These are phyloP conservation scores for Alternaria gansuensis DNA, from an alignment of 2,329 filamentous ascomycete genomes.

Conservation along the genomic window DNA sequence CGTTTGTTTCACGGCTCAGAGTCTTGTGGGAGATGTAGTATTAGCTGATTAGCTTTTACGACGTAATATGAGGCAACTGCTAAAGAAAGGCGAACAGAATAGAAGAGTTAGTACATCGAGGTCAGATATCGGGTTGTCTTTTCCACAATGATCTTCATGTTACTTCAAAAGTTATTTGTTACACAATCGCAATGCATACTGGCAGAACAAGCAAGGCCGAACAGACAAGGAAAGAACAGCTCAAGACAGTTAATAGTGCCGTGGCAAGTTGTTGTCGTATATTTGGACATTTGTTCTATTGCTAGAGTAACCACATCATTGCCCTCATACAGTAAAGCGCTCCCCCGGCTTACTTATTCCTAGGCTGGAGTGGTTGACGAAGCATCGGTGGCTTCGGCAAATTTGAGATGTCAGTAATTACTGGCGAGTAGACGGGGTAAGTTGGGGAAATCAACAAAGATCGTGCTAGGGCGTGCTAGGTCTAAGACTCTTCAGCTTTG, in stretches of 20 bases:
- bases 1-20: conserved; percentile 20
- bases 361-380: neutral
- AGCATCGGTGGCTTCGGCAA: conserved; percentile 29
- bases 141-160: conserved; percentile 48
- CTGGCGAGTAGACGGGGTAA: conserved; percentile 38
- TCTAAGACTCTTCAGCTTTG: neutral
- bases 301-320: neutral
- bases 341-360: conserved; percentile 1
- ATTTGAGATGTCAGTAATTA: conserved; percentile 23
- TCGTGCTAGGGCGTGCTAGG: neutral
- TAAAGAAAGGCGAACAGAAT: conserved; percentile 47
- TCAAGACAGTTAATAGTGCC: neutral
- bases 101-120: conserved; percentile 55
- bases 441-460: conserved; percentile 16
- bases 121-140: conserved; percentile 48
- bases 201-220: neutral
- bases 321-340: neutral
- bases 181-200: neutral
- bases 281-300: neutral
- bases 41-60: neutral
- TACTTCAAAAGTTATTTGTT: neutral
- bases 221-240: neutral
- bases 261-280: neutral
- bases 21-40: conserved; percentile 28
- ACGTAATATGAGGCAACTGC: neutral